These are phyloP conservation scores for Aspergillus kassunensis DNA, from an alignment of 495 filamentous ascomycete genomes.

Conservation along the genomic window DNA sequence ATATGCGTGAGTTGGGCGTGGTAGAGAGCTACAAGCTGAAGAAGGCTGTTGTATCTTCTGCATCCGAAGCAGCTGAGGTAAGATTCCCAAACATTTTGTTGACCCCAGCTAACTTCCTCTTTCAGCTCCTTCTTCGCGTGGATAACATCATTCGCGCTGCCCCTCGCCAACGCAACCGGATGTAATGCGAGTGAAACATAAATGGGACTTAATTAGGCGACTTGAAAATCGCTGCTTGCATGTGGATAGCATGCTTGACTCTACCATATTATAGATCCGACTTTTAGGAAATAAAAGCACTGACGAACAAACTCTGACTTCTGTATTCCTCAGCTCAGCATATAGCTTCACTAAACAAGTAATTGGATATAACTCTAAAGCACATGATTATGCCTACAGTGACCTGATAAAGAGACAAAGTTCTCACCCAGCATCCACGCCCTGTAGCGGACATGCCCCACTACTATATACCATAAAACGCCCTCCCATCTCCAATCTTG, in stretches of 20 bases:
- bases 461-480: not conserved
- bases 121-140: slow-evolving; percentile 70
- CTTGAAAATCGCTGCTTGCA: slow-evolving; percentile 8
- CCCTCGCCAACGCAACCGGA: slow-evolving; percentile 69
- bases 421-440: too few species aligned
- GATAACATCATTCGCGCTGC: slow-evolving; percentile 84
- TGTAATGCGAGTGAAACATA: slow-evolving; percentile 41
- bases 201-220: not conserved
- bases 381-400: too few species aligned
- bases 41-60: slow-evolving; percentile 90
- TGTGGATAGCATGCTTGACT: slow-evolving; percentile 15
- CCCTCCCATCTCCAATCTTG: too few species aligned
- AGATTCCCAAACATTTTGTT: slow-evolving; percentile 19
- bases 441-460: too few species aligned
- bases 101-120: not conserved
- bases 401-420: too few species aligned
- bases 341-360: too few species aligned
- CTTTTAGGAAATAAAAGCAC: slow-evolving; percentile 20
- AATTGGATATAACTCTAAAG: too few species aligned
- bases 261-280: slow-evolving; percentile 20
- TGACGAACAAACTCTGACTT: slow-evolving; percentile 4
- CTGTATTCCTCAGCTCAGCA: not conserved
- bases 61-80: slow-evolving; percentile 95
- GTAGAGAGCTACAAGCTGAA: slow-evolving; percentile 99
- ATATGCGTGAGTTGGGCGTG: slow-evolving; percentile 96